Conservation (phyloP, 306 rosid genomes). For the Phaseolus lunatus region DNA sequence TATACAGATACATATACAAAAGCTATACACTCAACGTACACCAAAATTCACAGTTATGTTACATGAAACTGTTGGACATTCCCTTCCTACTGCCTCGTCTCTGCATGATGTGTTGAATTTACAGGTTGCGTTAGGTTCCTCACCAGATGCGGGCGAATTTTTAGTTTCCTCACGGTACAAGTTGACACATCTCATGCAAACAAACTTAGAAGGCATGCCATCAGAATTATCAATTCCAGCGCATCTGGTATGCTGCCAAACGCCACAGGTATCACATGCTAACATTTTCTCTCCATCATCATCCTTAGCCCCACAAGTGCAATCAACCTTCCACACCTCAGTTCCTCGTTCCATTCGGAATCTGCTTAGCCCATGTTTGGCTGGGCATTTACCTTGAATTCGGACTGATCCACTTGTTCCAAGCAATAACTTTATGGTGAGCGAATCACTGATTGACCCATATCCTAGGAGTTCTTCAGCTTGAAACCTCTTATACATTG, state of each 20-base stretch:
- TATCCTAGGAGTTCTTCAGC: slow-evolving; percentile 58
- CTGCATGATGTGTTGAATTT: slow-evolving; percentile 32
- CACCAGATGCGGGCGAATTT: neutral
- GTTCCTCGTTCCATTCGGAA: slow-evolving; percentile 76
- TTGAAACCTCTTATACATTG: slow-evolving; percentile 72
- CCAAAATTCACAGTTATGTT: slow-evolving; percentile 49
- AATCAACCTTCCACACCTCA: slow-evolving; percentile 75
- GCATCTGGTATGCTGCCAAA: slow-evolving; percentile 84
- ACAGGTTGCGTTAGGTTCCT: neutral
- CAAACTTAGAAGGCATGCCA: slow-evolving; percentile 60
- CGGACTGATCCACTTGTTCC: slow-evolving; percentile 58
- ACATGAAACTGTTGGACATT: slow-evolving; percentile 40
- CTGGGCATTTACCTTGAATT: slow-evolving; percentile 60
- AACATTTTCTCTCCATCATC: slow-evolving; percentile 85
- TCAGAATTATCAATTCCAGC: slow-evolving; percentile 60
- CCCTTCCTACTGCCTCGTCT: slow-evolving; percentile 46
- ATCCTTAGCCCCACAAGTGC: slow-evolving; percentile 76
- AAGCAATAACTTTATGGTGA: slow-evolving; percentile 58
- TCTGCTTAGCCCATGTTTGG: slow-evolving; percentile 60
- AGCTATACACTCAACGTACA: slow-evolving; percentile 58
- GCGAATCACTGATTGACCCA: slow-evolving; percentile 54
- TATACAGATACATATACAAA: slow-evolving; percentile 46
- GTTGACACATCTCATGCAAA: slow-evolving; percentile 42
- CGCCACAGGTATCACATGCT: slow-evolving; percentile 78
- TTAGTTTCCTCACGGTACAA: slow-evolving; percentile 5